Evolutionary conservation across 352 stramenopile species (phyloP).

Genomic region (Thalassiosira livingstoniorum): DNA sequence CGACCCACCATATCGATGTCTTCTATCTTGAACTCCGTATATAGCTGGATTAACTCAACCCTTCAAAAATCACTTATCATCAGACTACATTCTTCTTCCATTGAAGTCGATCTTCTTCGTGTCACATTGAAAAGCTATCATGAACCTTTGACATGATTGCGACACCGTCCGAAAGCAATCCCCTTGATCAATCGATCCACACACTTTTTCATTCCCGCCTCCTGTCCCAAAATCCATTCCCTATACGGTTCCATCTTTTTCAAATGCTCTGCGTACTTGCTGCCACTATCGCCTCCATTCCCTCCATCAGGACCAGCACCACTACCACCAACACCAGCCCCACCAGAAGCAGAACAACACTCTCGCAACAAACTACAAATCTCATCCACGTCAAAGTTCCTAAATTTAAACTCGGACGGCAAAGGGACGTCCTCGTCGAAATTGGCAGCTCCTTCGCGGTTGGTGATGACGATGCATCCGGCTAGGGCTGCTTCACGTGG

Average conservation of each 20-base stretch:
- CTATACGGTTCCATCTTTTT: constrained; percentile 51
- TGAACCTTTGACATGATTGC: constrained; percentile 6
- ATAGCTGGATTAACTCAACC: neutral
- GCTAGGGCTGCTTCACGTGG: constrained; percentile 59
- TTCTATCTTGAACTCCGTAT: neutral
- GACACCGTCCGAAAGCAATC: no score
- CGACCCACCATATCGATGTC: neutral
- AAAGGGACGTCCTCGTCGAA: constrained; percentile 62
- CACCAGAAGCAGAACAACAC: constrained; percentile 13
- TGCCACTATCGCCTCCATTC: no score
- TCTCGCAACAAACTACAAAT: constrained; percentile 49
- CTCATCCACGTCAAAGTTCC: constrained; percentile 43
- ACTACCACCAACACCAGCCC: neutral
- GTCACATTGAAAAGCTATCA: neutral
- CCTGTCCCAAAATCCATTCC: constrained; percentile 56
- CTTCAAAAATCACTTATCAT: neutral
- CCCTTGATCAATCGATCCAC: constrained; percentile 49
- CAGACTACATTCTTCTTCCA: neutral
- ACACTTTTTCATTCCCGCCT: constrained; percentile 48
- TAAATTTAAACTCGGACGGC: constrained; percentile 54
- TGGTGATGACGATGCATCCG: constrained; percentile 61
- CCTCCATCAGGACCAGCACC: neutral
- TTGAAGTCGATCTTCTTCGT: neutral
- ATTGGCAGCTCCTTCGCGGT: constrained; percentile 56
- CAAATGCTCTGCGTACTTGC: constrained; percentile 37